Percentiles rank a stretch among this genome's conserved stretches.
phyloP scores from a whole-genome alignment of 1,284 basidiomycete genomes.

The Rhodotorula mucilaginosa region DNA sequence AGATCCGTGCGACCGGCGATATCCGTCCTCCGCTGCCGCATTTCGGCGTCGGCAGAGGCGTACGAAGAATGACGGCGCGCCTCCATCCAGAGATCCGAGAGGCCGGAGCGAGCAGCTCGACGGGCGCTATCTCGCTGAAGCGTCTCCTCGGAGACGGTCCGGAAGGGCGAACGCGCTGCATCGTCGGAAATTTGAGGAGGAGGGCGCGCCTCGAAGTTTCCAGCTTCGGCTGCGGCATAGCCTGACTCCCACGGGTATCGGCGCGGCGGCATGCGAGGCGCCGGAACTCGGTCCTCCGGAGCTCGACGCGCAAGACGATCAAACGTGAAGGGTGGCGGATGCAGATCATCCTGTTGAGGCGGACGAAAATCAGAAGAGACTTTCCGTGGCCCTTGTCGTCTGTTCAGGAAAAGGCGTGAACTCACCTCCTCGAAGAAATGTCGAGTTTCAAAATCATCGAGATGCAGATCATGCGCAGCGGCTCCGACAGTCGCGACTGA shows the following conservation, averaged over 20 bases:
- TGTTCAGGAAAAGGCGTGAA: too few relatives aligned
- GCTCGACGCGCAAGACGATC: background rate
- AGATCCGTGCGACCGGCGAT: background rate
- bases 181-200: too few relatives aligned
- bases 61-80: too few relatives aligned
- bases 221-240: too few relatives aligned
- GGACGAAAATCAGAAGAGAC: background rate
- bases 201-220: too few relatives aligned
- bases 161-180: too few relatives aligned
- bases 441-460: background rate
- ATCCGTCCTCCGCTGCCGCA: background rate
- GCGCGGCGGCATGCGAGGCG: background rate
- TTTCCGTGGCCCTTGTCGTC: too few relatives aligned
- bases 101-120: too few relatives aligned
- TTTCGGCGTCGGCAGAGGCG: background rate
- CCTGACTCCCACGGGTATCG: background rate
- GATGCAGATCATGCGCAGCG: too few relatives aligned
- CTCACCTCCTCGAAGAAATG: constrained; percentile 1
- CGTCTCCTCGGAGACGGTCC: too few relatives aligned
- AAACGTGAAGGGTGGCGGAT: background rate
- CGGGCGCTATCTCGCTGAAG: too few relatives aligned
- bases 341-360: background rate
- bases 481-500: background rate
- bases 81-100: too few relatives aligned
- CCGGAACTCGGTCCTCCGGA: background rate